Evolutionary conservation across 2,329 filamentous ascomycete species (phyloP).

Genomic region (Fusarium praegraminearum): DNA sequence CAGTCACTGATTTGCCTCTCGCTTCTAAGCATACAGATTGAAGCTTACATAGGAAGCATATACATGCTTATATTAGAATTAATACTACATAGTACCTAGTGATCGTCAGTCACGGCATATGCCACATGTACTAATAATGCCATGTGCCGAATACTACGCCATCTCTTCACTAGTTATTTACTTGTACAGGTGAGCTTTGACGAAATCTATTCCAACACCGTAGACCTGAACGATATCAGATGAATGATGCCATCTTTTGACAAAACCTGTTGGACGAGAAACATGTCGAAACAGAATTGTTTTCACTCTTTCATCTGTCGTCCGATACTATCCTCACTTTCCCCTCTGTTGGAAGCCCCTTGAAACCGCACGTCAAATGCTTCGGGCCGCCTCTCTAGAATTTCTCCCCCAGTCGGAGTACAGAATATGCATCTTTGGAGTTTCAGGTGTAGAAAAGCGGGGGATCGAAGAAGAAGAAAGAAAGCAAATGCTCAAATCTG

Average conservation of each 20-base stretch:
- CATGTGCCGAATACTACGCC: background rate
- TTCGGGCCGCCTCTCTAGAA: constrained; percentile 3
- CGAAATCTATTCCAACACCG: background rate
- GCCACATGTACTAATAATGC: background rate
- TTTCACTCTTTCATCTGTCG: constrained; percentile 8
- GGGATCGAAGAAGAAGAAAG: constrained; percentile 1
- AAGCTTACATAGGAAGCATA: constrained; percentile 20
- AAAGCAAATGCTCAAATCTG: background rate
- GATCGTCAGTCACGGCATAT: background rate
- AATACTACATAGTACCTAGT: background rate
- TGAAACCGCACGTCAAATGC: constrained; percentile 21
- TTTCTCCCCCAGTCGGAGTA: constrained; percentile 38
- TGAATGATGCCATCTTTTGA: constrained; percentile 7
- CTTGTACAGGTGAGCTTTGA: background rate
- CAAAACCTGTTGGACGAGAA: constrained; percentile 12
- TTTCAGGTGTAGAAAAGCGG: constrained; percentile 36
- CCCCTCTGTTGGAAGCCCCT: constrained; percentile 8
- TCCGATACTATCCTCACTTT: constrained; percentile 5
- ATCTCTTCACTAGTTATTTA: background rate
- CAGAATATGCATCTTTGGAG: constrained; percentile 4
- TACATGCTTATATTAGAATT: constrained; percentile 20
- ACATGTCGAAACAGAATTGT: constrained; percentile 25
- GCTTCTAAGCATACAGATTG: constrained; percentile 3
- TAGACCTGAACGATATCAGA: background rate
- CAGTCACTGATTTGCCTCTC: background rate